phyloP scores from a whole-genome alignment of 192 early-diverging fungal genomes.

The Umbelopsis vinacea region DNA sequence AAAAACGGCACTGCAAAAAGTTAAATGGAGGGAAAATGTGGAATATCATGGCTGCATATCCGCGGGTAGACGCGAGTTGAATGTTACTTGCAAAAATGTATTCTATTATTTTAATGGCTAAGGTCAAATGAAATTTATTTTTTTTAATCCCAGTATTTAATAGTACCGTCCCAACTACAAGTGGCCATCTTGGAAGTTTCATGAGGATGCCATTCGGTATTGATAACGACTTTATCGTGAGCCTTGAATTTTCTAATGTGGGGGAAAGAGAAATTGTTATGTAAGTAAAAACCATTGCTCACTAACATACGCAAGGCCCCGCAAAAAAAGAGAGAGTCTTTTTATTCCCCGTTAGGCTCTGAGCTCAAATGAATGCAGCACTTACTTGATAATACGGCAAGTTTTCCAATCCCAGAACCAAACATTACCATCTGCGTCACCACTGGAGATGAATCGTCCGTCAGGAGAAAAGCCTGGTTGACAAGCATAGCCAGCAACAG shows the following conservation, averaged over 20 bases:
- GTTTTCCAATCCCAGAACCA: slow-evolving; percentile 99
- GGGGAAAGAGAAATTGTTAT: not conserved
- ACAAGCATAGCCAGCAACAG: slow-evolving; percentile 97
- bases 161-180: slow-evolving; percentile 93
- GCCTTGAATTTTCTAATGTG: slow-evolving; percentile 77
- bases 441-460: slow-evolving; percentile 82
- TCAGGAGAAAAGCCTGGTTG: slow-evolving; percentile 93
- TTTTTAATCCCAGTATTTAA: slow-evolving; percentile 83
- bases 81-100: not conserved
- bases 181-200: slow-evolving; percentile 91
- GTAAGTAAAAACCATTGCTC: not conserved
- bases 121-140: not conserved
- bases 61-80: not conserved
- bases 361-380: not conserved
- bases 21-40: not conserved
- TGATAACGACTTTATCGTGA: slow-evolving; percentile 90
- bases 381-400: slow-evolving; percentile 72
- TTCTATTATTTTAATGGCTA: not conserved
- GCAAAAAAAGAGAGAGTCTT: not conserved
- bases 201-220: slow-evolving; percentile 95
- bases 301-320: no score
- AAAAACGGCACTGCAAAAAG: not conserved
- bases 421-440: slow-evolving; percentile 91
- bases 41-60: not conserved
- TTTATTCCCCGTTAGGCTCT: not conserved